phyloP scores from a whole-genome alignment of 139 green algal genomes.

The Picochlorum sp. region DNA sequence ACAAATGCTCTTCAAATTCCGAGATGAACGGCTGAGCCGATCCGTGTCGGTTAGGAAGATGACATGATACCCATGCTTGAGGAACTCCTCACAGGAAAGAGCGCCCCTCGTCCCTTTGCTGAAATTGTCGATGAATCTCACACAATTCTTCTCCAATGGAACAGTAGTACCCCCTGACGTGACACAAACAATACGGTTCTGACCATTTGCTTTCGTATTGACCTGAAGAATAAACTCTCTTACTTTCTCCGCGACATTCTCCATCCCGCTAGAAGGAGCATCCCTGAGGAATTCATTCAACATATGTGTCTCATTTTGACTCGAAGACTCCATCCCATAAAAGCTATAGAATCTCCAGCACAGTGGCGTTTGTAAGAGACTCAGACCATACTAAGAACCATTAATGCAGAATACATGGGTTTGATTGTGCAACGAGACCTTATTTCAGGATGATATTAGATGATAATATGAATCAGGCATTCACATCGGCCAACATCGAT shows the following conservation, averaged over 20 bases:
- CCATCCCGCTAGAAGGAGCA: neutral
- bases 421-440: no score
- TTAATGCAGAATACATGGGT: no score
- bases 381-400: no score
- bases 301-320: no score
- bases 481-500: no score
- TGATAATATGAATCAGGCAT: no score
- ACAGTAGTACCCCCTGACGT: slow-evolving; percentile 94
- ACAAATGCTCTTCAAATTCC: slow-evolving; percentile 35
- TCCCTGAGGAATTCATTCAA: slow-evolving; percentile 9
- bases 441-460: no score
- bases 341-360: no score
- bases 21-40: slow-evolving; percentile 80
- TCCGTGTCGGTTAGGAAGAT: slow-evolving; percentile 78
- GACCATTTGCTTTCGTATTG: neutral
- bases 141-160: slow-evolving; percentile 84
- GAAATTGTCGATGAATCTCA: slow-evolving; percentile 99
- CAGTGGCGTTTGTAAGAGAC: no score
- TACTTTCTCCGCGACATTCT: slow-evolving; percentile 1
- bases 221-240: neutral
- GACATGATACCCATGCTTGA: slow-evolving; percentile 81
- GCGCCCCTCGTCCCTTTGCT: slow-evolving; percentile 77
- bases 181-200: slow-evolving; percentile 49
- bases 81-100: slow-evolving; percentile 73
- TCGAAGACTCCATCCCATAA: no score